phyloP scores from a whole-genome alignment of 495 filamentous ascomycete species.

The Hypoxylon rickii region DNA sequence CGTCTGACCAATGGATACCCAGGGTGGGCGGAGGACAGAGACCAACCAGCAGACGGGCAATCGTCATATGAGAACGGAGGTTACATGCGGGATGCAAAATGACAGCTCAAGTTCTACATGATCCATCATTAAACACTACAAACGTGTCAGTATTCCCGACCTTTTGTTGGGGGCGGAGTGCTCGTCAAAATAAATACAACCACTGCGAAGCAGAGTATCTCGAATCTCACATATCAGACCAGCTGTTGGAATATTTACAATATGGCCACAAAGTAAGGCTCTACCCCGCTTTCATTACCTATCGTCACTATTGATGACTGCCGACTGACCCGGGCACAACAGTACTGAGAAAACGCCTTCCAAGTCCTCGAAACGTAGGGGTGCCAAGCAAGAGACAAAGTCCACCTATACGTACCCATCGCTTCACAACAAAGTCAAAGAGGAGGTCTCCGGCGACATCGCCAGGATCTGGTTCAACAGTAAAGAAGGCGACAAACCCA shows the following conservation, averaged over 20 bases:
- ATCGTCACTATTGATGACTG: background rate
- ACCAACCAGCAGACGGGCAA: background rate
- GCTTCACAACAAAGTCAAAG: constrained; percentile 10
- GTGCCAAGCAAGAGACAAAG: background rate
- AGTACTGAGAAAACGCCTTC: background rate
- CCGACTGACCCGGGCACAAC: background rate
- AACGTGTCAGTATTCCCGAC: background rate
- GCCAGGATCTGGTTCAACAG: constrained; percentile 14
- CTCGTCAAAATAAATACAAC: background rate
- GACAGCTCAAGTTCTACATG: background rate
- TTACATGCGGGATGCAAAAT: background rate
- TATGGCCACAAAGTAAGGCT: background rate
- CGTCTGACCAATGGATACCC: background rate
- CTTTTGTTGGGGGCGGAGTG: background rate
- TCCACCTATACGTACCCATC: constrained; percentile 10
- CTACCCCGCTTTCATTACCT: background rate
- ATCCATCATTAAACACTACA: background rate
- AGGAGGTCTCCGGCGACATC: constrained; percentile 15
- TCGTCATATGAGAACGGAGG: background rate
- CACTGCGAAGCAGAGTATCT: background rate
- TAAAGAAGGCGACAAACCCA: background rate
- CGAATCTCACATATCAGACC: background rate
- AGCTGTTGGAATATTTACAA: too few relatives aligned
- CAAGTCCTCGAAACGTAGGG: background rate
- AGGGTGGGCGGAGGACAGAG: background rate